Conservation (phyloP, 2,329 filamentous ascomycete species). For the Diaporthe eres region DNA sequence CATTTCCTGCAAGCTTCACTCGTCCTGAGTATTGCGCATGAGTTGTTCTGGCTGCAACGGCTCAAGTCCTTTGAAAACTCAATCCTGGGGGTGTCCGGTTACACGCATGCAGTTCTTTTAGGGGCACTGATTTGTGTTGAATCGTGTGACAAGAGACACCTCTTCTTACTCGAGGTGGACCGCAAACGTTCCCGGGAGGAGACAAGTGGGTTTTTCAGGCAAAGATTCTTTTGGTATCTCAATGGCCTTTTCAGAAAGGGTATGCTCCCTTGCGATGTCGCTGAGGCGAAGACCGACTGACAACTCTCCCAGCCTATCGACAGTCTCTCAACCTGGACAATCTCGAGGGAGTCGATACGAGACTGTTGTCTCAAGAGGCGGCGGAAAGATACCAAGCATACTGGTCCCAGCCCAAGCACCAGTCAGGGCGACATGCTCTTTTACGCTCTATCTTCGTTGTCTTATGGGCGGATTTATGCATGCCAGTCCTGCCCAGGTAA, state of each 20-base stretch:
- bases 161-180: neutral
- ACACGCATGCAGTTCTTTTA: neutral
- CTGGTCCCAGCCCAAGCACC: neutral
- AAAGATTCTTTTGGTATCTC: slow-evolving; percentile 1
- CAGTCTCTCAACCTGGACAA: neutral
- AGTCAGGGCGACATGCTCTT: neutral
- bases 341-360: slow-evolving; percentile 3
- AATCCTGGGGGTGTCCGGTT: neutral
- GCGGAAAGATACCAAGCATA: neutral
- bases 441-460: slow-evolving; percentile 4
- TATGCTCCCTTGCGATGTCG: neutral
- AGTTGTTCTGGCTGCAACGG: neutral
- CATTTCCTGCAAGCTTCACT: slow-evolving; percentile 6
- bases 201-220: neutral
- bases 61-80: neutral
- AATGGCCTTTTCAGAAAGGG: neutral
- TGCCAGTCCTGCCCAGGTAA: neutral
- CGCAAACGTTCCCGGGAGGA: neutral
- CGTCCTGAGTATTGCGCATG: neutral
- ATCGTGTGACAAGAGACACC: neutral
- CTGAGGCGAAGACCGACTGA: neutral
- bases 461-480: neutral
- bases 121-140: neutral
- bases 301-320: neutral
- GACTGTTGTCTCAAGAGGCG: neutral